Percentiles rank a stretch among this genome's conserved stretches.
These are phyloP conservation scores for Claviceps citrina DNA, from an alignment of 2,329 filamentous ascomycete species.

Conservation along the genomic window DNA sequence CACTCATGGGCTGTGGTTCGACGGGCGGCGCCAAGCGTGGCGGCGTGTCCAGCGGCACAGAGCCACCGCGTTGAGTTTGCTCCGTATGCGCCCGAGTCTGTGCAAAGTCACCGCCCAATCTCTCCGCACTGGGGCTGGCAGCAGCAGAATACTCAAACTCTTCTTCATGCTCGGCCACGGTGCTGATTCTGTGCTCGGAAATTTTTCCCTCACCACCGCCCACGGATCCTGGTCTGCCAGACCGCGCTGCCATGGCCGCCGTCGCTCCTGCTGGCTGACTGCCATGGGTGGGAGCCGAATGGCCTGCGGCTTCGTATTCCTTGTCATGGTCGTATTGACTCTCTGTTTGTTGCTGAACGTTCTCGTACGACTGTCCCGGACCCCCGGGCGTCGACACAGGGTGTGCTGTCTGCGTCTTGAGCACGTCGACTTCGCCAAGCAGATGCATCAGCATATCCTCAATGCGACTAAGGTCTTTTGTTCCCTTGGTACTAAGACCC, in stretches of 20 bases:
- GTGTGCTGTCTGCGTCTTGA: constrained; percentile 46
- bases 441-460: constrained; percentile 87
- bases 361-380: constrained; percentile 49
- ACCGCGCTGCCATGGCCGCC: constrained; percentile 48
- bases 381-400: constrained; percentile 27
- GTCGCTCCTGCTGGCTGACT: constrained; percentile 73
- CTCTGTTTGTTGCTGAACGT: constrained; percentile 45
- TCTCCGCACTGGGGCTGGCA: constrained; percentile 24
- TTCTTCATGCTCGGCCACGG: constrained; percentile 70
- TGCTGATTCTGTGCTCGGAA: constrained; percentile 74
- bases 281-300: constrained; percentile 49
- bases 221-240: constrained; percentile 25
- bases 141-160: constrained; percentile 51
- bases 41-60: constrained; percentile 41
- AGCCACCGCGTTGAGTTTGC: constrained; percentile 31
- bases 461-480: constrained; percentile 75
- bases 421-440: constrained; percentile 75
- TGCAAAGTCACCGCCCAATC: constrained; percentile 30
- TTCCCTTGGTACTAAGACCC: constrained; percentile 73
- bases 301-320: constrained; percentile 76
- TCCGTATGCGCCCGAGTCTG: constrained; percentile 43
- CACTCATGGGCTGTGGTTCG: constrained; percentile 36
- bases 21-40: constrained; percentile 34
- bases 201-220: constrained; percentile 37
- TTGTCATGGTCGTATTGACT: constrained; percentile 51